Percentiles rank a stretch among this genome's conserved stretches.
Evolutionary conservation across 352 stramenopile genomes (phyloP).

Genomic region (Globisporangium spinosum): DNA sequence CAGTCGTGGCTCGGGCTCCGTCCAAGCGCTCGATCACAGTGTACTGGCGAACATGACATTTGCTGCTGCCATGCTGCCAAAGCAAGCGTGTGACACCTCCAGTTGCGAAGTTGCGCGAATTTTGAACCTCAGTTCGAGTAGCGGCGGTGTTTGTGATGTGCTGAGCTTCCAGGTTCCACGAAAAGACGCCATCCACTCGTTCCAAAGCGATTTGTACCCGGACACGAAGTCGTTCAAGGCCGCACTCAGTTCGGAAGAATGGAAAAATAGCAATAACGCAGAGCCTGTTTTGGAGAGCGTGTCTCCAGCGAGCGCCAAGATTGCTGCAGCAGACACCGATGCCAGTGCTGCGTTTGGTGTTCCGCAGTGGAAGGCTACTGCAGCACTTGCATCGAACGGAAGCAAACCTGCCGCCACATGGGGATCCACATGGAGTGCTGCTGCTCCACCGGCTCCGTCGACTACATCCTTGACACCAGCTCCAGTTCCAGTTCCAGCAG

Average conservation of each 20-base stretch:
- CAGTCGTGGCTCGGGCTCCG: conserved; percentile 20
- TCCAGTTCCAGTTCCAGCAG: conserved; percentile 9
- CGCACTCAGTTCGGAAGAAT: conserved; percentile 41
- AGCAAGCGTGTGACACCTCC: conserved; percentile 42
- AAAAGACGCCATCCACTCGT: conserved; percentile 50
- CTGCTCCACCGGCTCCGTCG: neutral
- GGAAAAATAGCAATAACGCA: conserved; percentile 38
- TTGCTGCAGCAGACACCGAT: conserved; percentile 9
- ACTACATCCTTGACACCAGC: conserved; percentile 6
- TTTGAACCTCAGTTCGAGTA: conserved; percentile 48
- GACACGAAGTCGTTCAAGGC: conserved; percentile 39
- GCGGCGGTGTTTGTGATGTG: conserved; percentile 50
- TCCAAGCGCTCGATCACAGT: conserved; percentile 54
- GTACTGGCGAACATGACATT: conserved; percentile 53
- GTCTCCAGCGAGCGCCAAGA: conserved; percentile 23
- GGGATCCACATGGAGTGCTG: conserved; percentile 12
- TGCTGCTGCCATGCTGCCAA: conserved; percentile 49
- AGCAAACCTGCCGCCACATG: conserved; percentile 5
- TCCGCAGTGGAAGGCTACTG: neutral
- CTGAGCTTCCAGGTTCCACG: conserved; percentile 66
- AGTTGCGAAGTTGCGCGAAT: conserved; percentile 65
- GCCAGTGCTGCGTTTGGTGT: conserved; percentile 33
- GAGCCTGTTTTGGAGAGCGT: conserved; percentile 40
- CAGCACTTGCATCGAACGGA: neutral
- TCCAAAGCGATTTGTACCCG: conserved; percentile 78